phyloP scores from a whole-genome alignment of 345 rosid species.

The Zanthoxylum bungeanum region DNA sequence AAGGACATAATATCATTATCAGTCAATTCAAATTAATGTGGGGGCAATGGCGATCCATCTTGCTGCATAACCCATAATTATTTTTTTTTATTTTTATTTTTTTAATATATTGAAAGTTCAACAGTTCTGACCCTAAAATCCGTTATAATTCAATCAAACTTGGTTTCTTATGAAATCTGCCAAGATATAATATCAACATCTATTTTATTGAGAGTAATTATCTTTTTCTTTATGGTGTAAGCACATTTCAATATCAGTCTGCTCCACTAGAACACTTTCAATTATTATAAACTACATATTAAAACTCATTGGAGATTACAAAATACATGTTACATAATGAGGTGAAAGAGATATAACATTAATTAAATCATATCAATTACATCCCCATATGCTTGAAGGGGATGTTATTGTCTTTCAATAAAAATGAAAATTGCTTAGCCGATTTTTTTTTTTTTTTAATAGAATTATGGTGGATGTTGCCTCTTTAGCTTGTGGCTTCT shows the following conservation, averaged over 20 bases:
- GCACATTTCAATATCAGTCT: neutral
- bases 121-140: no score
- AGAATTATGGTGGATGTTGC: neutral
- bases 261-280: neutral
- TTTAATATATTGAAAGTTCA: no score
- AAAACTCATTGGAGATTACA: constrained; percentile 3
- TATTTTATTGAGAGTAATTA: neutral
- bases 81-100: no score
- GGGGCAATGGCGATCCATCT: neutral
- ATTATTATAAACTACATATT: neutral
- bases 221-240: neutral
- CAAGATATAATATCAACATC: no score
- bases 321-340: neutral
- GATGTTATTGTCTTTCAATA: neutral
- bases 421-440: neutral
- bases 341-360: neutral
- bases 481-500: constrained; percentile 24
- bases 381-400: constrained; percentile 16
- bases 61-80: neutral
- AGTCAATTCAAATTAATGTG: neutral
- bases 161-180: no score
- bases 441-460: no score
- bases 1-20: neutral
- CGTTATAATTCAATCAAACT: no score
- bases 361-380: neutral